Evolutionary conservation across 495 filamentous ascomycete genomes (phyloP).

Genomic region (Sordaria brevicollis): DNA sequence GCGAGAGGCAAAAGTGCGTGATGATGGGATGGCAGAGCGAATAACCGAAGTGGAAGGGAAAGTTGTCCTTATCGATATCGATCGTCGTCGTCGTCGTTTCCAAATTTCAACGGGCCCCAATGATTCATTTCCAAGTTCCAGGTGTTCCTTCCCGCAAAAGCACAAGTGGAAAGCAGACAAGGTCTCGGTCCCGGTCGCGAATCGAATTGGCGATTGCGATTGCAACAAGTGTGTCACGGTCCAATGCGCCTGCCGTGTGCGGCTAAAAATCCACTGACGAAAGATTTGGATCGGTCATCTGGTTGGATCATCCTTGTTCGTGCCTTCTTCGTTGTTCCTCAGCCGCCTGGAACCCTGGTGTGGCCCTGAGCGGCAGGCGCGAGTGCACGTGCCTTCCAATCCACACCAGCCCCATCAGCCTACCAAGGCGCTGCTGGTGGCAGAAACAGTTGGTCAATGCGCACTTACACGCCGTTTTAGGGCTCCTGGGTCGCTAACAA

Average conservation of each 20-base stretch:
- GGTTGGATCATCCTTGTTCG: background rate
- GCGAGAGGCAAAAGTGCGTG: background rate
- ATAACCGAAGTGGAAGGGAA: background rate
- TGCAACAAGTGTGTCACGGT: background rate
- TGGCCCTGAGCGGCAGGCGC: background rate
- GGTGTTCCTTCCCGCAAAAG: background rate
- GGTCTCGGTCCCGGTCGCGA: background rate
- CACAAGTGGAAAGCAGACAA: too few relatives aligned
- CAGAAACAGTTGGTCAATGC: background rate
- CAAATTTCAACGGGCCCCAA: background rate
- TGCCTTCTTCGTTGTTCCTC: background rate
- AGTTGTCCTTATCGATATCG: background rate
- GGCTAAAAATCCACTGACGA: background rate
- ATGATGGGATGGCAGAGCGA: too few relatives aligned
- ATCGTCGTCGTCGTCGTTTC: background rate
- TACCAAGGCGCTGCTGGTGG: background rate
- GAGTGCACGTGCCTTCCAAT: background rate
- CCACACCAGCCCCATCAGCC: background rate
- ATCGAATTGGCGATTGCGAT: background rate
- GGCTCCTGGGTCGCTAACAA: background rate
- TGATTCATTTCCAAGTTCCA: background rate
- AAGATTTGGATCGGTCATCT: background rate
- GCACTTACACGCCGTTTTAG: background rate
- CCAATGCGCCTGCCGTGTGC: background rate
- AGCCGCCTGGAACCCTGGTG: background rate